Evolutionary conservation across 176 grass and related monocot genomes (phyloP), one percentile per base, ranked within the genome.

Genomic region (Raddia guianensis): DNA sequence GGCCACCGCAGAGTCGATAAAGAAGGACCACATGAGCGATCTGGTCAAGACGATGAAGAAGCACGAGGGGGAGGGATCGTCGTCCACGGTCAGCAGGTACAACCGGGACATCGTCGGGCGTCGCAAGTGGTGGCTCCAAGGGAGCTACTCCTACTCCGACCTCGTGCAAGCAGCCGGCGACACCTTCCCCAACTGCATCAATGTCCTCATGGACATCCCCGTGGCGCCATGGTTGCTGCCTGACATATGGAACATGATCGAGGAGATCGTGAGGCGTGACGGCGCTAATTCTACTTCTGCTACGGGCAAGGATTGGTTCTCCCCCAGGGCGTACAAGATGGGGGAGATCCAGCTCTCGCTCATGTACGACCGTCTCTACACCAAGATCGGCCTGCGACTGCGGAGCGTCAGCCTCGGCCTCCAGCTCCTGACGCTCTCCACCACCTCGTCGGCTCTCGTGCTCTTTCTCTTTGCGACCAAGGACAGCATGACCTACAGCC

Each of bases 271-370:
- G 9, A 0, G 7, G 0, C 4, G 9, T 0, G n/a, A 37, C 15
- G 7, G 44, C 0, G 27, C 27, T 27, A 27, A 27, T 27, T 27
- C 27, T 27, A 27, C 0, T 27, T 27, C 27, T 52, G 15, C 63
- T 27, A 27, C 27, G 27, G 34, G 12, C 33, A 15, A 56, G 34
- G 72, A 74, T 5, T 9, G 9, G 76, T 79, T 79, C 62, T 12
- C 63, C 2, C 3, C 1, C 5, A 42, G 47, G 60, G 75, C 80
- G 6, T 91, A 80, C 35, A 80, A 77, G 68, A 1, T 84, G 47
- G 70, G 42, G 0, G 89, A 91, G 78, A 76, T 91, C 15, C 80
- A 91, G 81, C 89, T 91, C 42, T 87, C 85, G 0, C 75, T 91
- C 18, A 27, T 91, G 5, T 87, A 85, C 21, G 85, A 87, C 78